Evolutionary conservation across 2,329 filamentous ascomycete species (phyloP).

Genomic region (Pestalotiopsis fici): DNA sequence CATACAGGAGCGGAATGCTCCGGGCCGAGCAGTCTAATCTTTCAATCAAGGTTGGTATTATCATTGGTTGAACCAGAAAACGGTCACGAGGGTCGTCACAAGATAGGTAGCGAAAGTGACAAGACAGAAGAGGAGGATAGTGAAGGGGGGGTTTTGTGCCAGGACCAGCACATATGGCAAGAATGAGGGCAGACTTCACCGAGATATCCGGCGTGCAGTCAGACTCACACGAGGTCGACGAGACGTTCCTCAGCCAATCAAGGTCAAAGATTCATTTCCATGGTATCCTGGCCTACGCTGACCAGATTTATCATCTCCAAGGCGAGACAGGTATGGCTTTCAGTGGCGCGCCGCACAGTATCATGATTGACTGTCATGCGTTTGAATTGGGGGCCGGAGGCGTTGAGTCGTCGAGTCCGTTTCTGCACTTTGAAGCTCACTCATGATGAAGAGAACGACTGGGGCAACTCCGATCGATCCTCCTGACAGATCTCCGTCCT

Average conservation of each 20-base stretch:
- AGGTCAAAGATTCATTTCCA: slow-evolving; percentile 60
- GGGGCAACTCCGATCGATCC: not conserved
- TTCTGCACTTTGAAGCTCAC: not conserved
- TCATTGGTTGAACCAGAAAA: slow-evolving; percentile 12
- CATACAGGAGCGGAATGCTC: slow-evolving; percentile 22
- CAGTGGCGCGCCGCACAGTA: slow-evolving; percentile 12
- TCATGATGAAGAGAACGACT: not conserved
- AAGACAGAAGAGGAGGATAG: slow-evolving; percentile 49
- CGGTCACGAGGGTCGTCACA: slow-evolving; percentile 30
- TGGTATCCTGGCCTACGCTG: slow-evolving; percentile 84
- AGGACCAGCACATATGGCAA: slow-evolving; percentile 45
- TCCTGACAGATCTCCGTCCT: not conserved
- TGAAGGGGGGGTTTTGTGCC: slow-evolving; percentile 37
- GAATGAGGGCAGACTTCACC: slow-evolving; percentile 37
- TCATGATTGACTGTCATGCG: not conserved
- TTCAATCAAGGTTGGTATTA: slow-evolving; percentile 9
- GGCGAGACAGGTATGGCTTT: slow-evolving; percentile 63
- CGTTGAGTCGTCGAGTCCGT: not conserved
- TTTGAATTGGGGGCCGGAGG: not conserved
- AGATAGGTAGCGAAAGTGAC: slow-evolving; percentile 35
- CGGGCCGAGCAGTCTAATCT: slow-evolving; percentile 15
- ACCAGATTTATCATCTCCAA: slow-evolving; percentile 81
- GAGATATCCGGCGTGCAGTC: slow-evolving; percentile 52
- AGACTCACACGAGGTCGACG: slow-evolving; percentile 50
- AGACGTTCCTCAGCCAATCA: slow-evolving; percentile 42